Conservation (phyloP, 1,284 basidiomycete species). For the Puccinia triticina region DNA sequence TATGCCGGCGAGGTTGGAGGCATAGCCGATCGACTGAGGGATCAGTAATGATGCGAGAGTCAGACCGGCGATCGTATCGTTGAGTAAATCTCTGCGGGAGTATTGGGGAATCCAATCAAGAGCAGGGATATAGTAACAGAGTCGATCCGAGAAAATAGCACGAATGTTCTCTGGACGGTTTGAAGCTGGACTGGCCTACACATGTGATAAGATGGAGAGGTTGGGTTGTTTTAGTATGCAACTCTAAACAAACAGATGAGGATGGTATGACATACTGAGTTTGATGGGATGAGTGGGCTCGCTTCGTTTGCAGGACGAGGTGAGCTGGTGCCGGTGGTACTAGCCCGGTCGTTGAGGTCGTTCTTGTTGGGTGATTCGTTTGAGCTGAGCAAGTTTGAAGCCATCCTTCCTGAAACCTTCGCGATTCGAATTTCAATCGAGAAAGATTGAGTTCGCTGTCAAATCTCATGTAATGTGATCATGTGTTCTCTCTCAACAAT, state of each 20-base stretch:
- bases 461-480: no score
- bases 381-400: not conserved
- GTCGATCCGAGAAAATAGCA: conserved; percentile 18
- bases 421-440: no score
- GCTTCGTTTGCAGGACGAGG: not conserved
- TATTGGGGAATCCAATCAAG: conserved; percentile 51
- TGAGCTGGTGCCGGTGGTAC: no score
- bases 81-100: conserved; percentile 27
- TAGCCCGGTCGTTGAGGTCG: not conserved
- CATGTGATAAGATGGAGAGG: not conserved
- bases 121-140: conserved; percentile 48
- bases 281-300: conserved; percentile 2
- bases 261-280: not conserved
- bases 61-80: conserved; percentile 78
- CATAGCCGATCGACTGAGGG: conserved; percentile 87
- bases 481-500: no score
- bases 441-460: no score
- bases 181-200: not conserved
- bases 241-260: not conserved
- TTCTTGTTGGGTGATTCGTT: not conserved
- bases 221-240: not conserved
- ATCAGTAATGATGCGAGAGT: conserved; percentile 86
- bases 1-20: conserved; percentile 72
- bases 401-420: not conserved
- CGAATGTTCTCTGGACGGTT: conserved; percentile 12